Conservation (phyloP, 176 grass and related monocot genomes). For the Rhynchospora pubera region DNA sequence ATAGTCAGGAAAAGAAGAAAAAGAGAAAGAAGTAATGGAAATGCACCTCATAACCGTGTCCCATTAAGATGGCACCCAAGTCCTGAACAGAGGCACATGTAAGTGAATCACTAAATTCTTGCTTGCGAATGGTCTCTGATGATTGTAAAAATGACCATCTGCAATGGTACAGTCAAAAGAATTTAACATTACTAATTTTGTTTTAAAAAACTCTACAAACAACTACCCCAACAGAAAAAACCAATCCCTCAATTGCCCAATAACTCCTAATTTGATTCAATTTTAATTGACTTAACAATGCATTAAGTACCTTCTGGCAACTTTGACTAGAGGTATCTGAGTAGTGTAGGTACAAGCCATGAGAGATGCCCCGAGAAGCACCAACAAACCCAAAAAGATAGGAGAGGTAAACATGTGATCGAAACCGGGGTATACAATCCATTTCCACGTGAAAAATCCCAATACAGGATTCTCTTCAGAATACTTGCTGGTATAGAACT, state of each 20-base stretch:
- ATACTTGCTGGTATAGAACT: slow-evolving; percentile 74
- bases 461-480: slow-evolving; percentile 72
- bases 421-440: slow-evolving; percentile 83
- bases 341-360: slow-evolving; percentile 98
- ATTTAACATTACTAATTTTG: neutral
- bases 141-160: slow-evolving; percentile 94
- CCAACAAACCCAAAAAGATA: slow-evolving; percentile 70
- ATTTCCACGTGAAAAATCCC: slow-evolving; percentile 84
- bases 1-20: neutral
- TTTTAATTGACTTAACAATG: neutral
- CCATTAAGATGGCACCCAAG: slow-evolving; percentile 82
- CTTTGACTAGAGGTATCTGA: slow-evolving; percentile 88
- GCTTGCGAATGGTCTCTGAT: slow-evolving; percentile 50
- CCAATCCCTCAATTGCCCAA: neutral
- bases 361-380: slow-evolving; percentile 66
- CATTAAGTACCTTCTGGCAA: slow-evolving; percentile 60
- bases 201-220: neutral
- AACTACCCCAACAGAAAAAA: neutral
- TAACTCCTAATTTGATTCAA: neutral
- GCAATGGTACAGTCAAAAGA: slow-evolving; percentile 11
- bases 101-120: slow-evolving; percentile 72
- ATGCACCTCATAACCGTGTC: slow-evolving; percentile 83
- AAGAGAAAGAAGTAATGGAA: neutral
- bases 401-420: slow-evolving; percentile 97
- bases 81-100: slow-evolving; percentile 77